These are phyloP conservation scores for Nakazawaea ishiwadae DNA, from an alignment of 805 yeast genomes.

Conservation along the genomic window DNA sequence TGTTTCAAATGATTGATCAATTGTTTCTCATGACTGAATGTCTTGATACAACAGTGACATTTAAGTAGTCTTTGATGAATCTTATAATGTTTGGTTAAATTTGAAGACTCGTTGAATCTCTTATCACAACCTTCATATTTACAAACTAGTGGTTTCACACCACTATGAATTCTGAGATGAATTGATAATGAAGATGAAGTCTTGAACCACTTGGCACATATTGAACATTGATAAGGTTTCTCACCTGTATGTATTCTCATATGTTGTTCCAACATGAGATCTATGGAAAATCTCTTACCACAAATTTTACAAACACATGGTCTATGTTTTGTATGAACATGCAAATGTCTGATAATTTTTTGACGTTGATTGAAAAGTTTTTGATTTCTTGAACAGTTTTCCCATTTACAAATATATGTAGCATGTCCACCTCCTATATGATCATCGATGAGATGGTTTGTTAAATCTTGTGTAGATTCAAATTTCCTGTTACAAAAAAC, in stretches of 20 bases:
- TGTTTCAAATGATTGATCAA: constrained; percentile 33
- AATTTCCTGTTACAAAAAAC: constrained; percentile 48
- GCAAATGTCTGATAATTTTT: constrained; percentile 80
- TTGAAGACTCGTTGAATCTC: constrained; percentile 84
- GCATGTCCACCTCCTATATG: constrained; percentile 78
- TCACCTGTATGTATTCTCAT: constrained; percentile 84
- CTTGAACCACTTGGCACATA: constrained; percentile 76
- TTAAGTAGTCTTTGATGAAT: constrained; percentile 56
- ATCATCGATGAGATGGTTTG: constrained; percentile 58
- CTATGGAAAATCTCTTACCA: constrained; percentile 68
- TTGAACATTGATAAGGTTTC: constrained; percentile 70
- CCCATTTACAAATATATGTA: constrained; percentile 72
- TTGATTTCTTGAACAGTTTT: constrained; percentile 61
- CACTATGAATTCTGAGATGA: constrained; percentile 83
- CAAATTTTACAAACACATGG: constrained; percentile 76
- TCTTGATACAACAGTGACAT: constrained; percentile 48
- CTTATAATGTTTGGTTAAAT: constrained; percentile 82
- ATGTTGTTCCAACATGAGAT: constrained; percentile 76
- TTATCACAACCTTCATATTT: constrained; percentile 78
- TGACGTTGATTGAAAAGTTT: constrained; percentile 76
- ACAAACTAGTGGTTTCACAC: constrained; percentile 82
- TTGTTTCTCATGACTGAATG: constrained; percentile 42
- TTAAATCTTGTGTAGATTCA: constrained; percentile 52
- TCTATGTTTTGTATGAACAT: constrained; percentile 79
- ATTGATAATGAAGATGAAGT: constrained; percentile 80